Evolutionary conservation across 1,284 basidiomycete species (phyloP).

Genomic region (Xanthoconium separans): DNA sequence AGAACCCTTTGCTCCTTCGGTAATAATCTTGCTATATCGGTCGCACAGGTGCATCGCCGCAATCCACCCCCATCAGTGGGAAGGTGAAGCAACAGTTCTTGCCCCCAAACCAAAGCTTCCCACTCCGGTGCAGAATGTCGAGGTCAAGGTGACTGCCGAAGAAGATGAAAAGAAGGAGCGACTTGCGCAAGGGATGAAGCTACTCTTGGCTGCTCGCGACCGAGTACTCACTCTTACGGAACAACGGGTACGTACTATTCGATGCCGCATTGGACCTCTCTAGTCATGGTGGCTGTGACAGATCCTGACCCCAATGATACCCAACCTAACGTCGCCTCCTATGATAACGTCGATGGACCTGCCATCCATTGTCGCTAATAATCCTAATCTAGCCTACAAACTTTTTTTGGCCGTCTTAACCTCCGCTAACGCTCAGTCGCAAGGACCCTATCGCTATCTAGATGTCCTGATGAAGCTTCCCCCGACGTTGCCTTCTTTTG

Average conservation of each 20-base stretch:
- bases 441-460: conserved; percentile 48
- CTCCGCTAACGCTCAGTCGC: conserved; percentile 35
- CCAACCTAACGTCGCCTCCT: conserved; percentile 51
- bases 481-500: conserved; percentile 69
- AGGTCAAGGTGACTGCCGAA: conserved; percentile 30
- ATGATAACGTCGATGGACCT: conserved; percentile 68
- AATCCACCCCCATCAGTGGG: conserved; percentile 7
- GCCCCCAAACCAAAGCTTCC: conserved; percentile 26
- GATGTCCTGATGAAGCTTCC: conserved; percentile 51
- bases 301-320: conserved; percentile 40
- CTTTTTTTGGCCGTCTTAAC: conserved; percentile 57
- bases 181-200: conserved; percentile 55
- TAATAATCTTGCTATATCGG: conserved; percentile 19
- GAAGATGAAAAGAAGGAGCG: conserved; percentile 39
- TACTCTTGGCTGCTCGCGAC: conserved; percentile 64
- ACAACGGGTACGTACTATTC: conserved; percentile 53
- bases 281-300: conserved; percentile 14
- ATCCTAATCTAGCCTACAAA: conserved; percentile 65
- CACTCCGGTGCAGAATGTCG: conserved; percentile 10
- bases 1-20: conserved; percentile 5
- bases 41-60: conserved; percentile 13
- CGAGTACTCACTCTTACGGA: conserved; percentile 70
- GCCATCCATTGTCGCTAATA: conserved; percentile 60
- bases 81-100: conserved; percentile 2
- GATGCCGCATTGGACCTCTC: neutral